These are phyloP conservation scores for Trichoderma atrobrunneum DNA, from an alignment of 2,329 filamentous ascomycete genomes.

Conservation along the genomic window DNA sequence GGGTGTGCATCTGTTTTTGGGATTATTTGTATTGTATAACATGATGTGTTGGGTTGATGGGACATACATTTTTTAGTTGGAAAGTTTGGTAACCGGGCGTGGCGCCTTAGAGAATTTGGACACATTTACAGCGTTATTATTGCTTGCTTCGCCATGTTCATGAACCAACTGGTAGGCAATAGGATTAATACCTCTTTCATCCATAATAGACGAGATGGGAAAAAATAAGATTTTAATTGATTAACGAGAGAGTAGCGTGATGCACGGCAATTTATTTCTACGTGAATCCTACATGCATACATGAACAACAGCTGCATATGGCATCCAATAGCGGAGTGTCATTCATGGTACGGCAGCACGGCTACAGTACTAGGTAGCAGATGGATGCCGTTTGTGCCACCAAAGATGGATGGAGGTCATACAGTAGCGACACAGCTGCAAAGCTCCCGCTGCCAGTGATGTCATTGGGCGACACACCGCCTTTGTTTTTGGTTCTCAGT, in stretches of 20 bases:
- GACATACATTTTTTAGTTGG: not conserved
- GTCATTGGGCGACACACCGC: slow-evolving; percentile 14
- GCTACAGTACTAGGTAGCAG: not conserved
- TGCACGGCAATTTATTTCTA: not conserved
- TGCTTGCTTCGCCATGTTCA: not conserved
- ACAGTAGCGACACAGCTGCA: not conserved
- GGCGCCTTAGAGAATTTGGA: not conserved
- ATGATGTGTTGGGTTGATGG: not conserved
- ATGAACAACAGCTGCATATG: not conserved
- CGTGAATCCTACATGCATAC: not conserved
- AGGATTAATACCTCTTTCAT: not conserved
- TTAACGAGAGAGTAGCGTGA: not conserved
- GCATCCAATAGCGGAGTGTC: not conserved
- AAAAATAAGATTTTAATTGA: not conserved
- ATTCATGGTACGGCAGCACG: not conserved
- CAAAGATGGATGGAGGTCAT: not conserved
- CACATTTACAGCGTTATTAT: not conserved
- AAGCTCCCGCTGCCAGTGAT: slow-evolving; percentile 3
- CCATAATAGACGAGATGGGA: not conserved
- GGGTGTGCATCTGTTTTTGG: not conserved
- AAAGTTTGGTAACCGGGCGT: not conserved
- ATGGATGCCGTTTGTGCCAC: not conserved
- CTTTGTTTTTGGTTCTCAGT: not conserved
- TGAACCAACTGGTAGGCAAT: not conserved
- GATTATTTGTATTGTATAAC: not conserved